These are phyloP conservation scores for Boletus coccyginus DNA, from an alignment of 768 basidiomycete species.

Conservation along the genomic window DNA sequence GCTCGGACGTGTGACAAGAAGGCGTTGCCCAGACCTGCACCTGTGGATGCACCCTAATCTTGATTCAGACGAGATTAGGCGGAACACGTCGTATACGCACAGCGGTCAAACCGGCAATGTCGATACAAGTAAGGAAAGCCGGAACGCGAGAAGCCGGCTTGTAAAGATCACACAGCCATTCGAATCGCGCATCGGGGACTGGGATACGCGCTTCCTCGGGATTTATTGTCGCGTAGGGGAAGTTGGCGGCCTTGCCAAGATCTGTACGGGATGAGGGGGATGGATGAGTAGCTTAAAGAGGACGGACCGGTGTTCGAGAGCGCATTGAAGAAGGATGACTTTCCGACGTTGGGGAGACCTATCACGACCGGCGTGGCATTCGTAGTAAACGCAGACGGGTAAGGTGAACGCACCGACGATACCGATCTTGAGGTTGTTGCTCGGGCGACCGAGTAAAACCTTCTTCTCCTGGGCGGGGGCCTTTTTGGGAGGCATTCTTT, in stretches of 20 bases:
- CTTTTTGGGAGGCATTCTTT: slow-evolving; percentile 92
- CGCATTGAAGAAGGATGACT: slow-evolving; percentile 98
- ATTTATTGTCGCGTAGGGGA: slow-evolving; percentile 93
- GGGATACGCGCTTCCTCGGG: slow-evolving; percentile 96
- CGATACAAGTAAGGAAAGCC: slow-evolving; percentile 95
- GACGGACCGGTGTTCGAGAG: slow-evolving; percentile 83
- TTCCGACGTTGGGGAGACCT: slow-evolving; percentile 97
- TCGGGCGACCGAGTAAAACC: slow-evolving; percentile 80
- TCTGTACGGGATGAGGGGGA: slow-evolving; percentile 41
- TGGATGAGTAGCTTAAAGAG: neutral
- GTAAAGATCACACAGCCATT: slow-evolving; percentile 90
- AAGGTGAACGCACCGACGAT: slow-evolving; percentile 81
- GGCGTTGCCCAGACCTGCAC: slow-evolving; percentile 95
- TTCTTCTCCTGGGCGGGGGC: slow-evolving; percentile 77
- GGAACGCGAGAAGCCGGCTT: slow-evolving; percentile 88
- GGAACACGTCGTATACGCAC: slow-evolving; percentile 41
- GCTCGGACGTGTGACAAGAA: slow-evolving; percentile 98
- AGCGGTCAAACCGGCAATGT: slow-evolving; percentile 96
- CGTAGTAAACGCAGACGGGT: neutral
- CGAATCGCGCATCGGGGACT: slow-evolving; percentile 91
- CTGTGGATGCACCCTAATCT: slow-evolving; percentile 87
- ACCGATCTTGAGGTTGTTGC: slow-evolving; percentile 98
- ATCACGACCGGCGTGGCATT: slow-evolving; percentile 6
- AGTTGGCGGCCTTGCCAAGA: slow-evolving; percentile 94
- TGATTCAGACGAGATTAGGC: slow-evolving; percentile 17